phyloP scores from a whole-genome alignment of 1,284 basidiomycete species.

The Xanthoconium separans region DNA sequence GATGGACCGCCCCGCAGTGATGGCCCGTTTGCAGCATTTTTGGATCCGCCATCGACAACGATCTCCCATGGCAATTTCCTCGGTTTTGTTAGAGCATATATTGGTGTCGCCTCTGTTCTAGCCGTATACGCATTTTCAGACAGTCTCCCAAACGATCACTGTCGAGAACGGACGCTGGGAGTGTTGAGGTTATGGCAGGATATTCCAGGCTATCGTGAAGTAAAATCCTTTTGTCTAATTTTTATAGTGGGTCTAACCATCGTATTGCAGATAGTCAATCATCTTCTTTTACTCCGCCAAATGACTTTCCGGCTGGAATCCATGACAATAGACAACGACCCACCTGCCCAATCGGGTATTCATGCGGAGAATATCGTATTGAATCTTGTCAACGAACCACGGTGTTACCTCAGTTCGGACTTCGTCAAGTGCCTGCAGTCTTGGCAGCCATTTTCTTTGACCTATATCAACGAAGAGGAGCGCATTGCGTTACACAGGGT shows the following conservation, averaged over 20 bases:
- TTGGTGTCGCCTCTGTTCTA: slow-evolving; percentile 67
- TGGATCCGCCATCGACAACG: slow-evolving; percentile 17
- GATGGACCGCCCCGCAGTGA: slow-evolving; percentile 10
- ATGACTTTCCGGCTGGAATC: slow-evolving; percentile 29
- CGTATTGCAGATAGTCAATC: slow-evolving; percentile 24
- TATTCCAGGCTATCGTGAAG: slow-evolving; percentile 32
- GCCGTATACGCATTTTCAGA: slow-evolving; percentile 79
- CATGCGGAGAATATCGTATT: slow-evolving; percentile 67
- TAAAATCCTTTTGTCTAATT: slow-evolving; percentile 36
- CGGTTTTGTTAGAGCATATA: slow-evolving; percentile 57
- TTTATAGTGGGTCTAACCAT: neutral
- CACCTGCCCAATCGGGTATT: slow-evolving; percentile 59
- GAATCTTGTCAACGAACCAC: slow-evolving; percentile 58
- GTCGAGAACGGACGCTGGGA: slow-evolving; percentile 60
- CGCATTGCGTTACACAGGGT: slow-evolving; percentile 54
- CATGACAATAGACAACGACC: slow-evolving; percentile 48
- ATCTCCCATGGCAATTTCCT: slow-evolving; percentile 60
- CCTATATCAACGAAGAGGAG: slow-evolving; percentile 60
- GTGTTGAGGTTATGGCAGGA: slow-evolving; percentile 71
- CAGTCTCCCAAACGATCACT: slow-evolving; percentile 62
- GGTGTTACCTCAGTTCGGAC: slow-evolving; percentile 56
- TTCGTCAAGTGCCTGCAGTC: slow-evolving; percentile 54
- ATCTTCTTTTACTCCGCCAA: slow-evolving; percentile 26
- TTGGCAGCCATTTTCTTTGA: slow-evolving; percentile 46
- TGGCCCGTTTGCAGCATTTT: slow-evolving; percentile 15